These are phyloP conservation scores for Tuber brumale DNA, from an alignment of 495 filamentous ascomycete genomes.

Conservation along the genomic window DNA sequence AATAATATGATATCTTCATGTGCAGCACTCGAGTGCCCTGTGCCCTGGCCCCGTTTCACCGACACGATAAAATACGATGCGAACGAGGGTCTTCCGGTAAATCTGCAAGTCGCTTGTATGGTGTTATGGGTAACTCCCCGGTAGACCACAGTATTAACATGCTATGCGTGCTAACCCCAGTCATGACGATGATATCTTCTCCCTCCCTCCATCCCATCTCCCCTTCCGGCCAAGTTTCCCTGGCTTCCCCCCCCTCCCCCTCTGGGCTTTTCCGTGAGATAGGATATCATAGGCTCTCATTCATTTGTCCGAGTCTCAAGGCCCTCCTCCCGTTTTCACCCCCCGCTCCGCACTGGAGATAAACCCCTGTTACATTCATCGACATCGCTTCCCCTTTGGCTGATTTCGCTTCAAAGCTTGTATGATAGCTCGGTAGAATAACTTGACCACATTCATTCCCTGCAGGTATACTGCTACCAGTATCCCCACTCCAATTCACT, in stretches of 20 bases:
- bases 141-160: background rate
- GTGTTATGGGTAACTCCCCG: background rate
- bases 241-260: background rate
- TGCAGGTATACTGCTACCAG: background rate
- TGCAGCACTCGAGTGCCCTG: background rate
- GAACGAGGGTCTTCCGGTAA: background rate
- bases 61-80: background rate
- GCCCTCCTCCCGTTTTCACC: background rate
- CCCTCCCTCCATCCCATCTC: background rate
- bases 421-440: background rate
- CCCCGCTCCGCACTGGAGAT: background rate
- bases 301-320: background rate
- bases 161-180: background rate
- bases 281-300: background rate
- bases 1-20: background rate
- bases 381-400: background rate
- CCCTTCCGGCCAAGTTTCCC: background rate
- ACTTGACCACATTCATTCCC: background rate
- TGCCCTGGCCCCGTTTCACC: background rate
- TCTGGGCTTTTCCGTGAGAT: background rate
- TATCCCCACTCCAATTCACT: background rate
- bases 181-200: background rate
- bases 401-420: constrained; percentile 1
- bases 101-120: background rate
- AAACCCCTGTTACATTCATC: background rate